Evolutionary conservation across 78 protist genomes (phyloP).

Genomic region (Pigoraptor vietnamica): DNA sequence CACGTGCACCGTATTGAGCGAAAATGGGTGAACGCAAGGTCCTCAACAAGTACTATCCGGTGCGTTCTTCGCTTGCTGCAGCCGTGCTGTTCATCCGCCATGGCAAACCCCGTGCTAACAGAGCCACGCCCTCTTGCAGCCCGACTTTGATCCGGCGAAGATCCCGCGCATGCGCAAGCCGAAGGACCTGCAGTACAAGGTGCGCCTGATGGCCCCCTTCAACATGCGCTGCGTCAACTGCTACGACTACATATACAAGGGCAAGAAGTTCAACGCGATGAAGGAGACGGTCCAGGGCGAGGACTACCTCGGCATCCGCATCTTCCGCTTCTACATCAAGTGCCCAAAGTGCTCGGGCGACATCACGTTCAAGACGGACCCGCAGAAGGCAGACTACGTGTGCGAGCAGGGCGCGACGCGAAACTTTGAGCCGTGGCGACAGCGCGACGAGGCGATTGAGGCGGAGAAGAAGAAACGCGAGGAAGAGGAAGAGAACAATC

Average conservation of each 20-base stretch:
- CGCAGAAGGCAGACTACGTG: slow-evolving; percentile 76
- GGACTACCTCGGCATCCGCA: slow-evolving; percentile 77
- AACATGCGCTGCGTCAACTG: slow-evolving; percentile 83
- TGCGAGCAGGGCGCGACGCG: slow-evolving; percentile 75
- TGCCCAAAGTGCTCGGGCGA: slow-evolving; percentile 85
- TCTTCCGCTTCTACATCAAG: slow-evolving; percentile 72
- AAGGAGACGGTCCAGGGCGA: slow-evolving; percentile 86
- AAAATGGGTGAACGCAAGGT: slow-evolving; percentile 93
- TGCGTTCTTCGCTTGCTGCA: neutral
- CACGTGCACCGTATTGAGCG: neutral
- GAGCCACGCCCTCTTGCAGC: no score
- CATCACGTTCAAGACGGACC: slow-evolving; percentile 86
- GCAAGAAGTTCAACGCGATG: slow-evolving; percentile 86
- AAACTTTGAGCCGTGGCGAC: slow-evolving; percentile 81
- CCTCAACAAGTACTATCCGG: slow-evolving; percentile 88
- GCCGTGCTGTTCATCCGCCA: no score
- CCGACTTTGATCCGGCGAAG: slow-evolving; percentile 89
- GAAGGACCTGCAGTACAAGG: slow-evolving; percentile 47
- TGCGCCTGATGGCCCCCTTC: slow-evolving; percentile 95
- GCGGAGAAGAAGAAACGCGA: slow-evolving; percentile 14
- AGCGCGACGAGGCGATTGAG: neutral
- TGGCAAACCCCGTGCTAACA: no score
- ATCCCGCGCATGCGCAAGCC: slow-evolving; percentile 57
- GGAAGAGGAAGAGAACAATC: slow-evolving; percentile 53
- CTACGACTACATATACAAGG: slow-evolving; percentile 84